Evolutionary conservation across 805 yeast species (phyloP).

Genomic region (Saturnispora quitensis): DNA sequence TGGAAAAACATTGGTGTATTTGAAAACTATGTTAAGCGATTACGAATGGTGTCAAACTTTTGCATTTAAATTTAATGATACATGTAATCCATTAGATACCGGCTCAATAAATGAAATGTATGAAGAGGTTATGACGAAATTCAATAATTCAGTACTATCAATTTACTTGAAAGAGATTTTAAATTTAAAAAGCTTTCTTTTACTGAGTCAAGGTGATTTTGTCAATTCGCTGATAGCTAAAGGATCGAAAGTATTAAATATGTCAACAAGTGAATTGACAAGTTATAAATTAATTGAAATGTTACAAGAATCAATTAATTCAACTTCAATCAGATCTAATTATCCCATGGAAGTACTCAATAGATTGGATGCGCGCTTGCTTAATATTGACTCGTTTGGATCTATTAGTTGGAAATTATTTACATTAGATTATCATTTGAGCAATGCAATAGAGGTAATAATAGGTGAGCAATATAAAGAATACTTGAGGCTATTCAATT

Average conservation of each 20-base stretch:
- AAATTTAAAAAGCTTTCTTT: constrained; percentile 54
- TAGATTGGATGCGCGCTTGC: constrained; percentile 72
- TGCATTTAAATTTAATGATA: not conserved
- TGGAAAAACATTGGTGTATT: constrained; percentile 58
- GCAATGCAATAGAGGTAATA: constrained; percentile 43
- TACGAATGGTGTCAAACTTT: constrained; percentile 35
- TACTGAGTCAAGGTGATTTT: constrained; percentile 77
- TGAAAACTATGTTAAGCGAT: constrained; percentile 1
- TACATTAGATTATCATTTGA: constrained; percentile 65
- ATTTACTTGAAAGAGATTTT: constrained; percentile 44
- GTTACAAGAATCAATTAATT: constrained; percentile 52
- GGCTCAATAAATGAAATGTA: constrained; percentile 27
- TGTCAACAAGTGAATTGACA: constrained; percentile 55
- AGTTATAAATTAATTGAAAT: constrained; percentile 58
- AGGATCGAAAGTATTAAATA: constrained; percentile 44
- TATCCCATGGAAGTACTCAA: constrained; percentile 32
- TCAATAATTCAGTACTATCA: constrained; percentile 42
- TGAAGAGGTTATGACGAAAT: constrained; percentile 40
- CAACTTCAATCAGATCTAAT: constrained; percentile 39
- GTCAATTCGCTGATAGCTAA: constrained; percentile 53
- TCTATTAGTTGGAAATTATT: constrained; percentile 86
- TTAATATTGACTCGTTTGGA: constrained; percentile 58
- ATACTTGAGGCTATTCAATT: constrained; percentile 75
- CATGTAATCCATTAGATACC: not conserved
- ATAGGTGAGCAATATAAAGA: constrained; percentile 45